Base-by-base conservation (phyloP, 305 asterid genomes). In the Solanum chacoense region DNA sequence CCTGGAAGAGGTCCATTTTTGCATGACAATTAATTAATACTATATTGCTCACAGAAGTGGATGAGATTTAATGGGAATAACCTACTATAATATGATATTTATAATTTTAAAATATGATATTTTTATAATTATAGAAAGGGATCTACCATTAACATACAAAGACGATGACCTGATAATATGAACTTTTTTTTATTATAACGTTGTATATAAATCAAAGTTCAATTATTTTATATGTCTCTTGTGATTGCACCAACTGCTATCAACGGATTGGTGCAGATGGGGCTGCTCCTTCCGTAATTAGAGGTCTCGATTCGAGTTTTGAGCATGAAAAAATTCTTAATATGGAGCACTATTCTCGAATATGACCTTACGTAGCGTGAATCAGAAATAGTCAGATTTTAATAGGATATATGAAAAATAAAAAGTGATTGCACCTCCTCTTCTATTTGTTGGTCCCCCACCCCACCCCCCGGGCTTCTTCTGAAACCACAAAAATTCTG, bases 301-400 rank as follows among this genome's bases (percentile, higher is more conserved):
- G 2, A 55, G 67, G 67, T 55, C 10, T 55, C 2, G 10, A 18
- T 18, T 50, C n/a, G n/a, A 18, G 2, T 50, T 16, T 0, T 50
- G n/a, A 50, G 1, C 18, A 50, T 16, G 10, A 50, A 50, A 14
- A 14, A 2, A 14, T 2, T 50, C 2, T 55, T 55, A 13, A 18
- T 50, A 50, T 50, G n/a, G 0, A 16, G 22, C 22, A 18, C 3
- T 50, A 14, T 6, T 50, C 1, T 2, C 0, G 2, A 50, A 50
- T 50, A 50, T 6, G 4, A 3, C n/a, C 9, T 0, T 16, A 50
- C n/a, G 1, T 18, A 1, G 0, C 0, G 4, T 16, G 65, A 50
- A 50, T 50, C 0, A 3, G 3, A 3, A 50, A 6, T 6, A 50
- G 4, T 50, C 4, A 3, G 0, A 50, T 0, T 16, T 0, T 2